These are phyloP conservation scores for Forsythia viridissima DNA, from an alignment of 257 asterid genomes.

Conservation along the genomic window DNA sequence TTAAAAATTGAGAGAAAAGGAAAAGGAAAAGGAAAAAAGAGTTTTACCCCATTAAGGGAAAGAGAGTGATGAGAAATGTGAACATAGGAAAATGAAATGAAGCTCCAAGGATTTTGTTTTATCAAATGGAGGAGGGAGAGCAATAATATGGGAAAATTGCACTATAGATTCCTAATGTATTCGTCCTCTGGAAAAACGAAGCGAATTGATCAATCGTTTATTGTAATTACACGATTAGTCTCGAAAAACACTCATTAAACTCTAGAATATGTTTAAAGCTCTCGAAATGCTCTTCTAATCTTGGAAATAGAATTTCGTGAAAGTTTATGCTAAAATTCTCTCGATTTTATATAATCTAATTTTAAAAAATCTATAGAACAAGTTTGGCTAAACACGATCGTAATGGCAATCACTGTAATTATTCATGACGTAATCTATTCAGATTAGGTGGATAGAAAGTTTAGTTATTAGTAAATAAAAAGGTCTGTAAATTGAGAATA, in stretches of 20 bases:
- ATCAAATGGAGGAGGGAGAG: slow-evolving; percentile 43
- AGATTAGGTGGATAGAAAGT: neutral
- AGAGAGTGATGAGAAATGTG: neutral
- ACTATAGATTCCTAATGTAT: neutral
- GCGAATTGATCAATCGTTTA: neutral
- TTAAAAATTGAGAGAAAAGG: neutral
- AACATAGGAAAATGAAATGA: neutral
- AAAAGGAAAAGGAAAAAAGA: neutral
- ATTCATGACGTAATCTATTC: neutral
- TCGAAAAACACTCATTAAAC: neutral
- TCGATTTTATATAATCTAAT: too few species aligned
- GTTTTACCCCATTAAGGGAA: neutral
- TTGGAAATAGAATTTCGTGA: neutral
- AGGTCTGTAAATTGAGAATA: neutral
- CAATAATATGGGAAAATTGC: neutral
- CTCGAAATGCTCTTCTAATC: neutral
- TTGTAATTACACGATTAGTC: neutral
- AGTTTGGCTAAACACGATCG: too few species aligned
- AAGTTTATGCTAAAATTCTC: too few species aligned
- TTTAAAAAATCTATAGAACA: neutral
- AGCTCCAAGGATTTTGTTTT: slow-evolving; percentile 21
- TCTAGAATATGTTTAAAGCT: neutral
- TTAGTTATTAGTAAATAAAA: neutral
- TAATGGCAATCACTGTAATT: neutral
- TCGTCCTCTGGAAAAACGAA: neutral